Conservation (phyloP, 495 filamentous ascomycete species). For the Pyronema domesticum region DNA sequence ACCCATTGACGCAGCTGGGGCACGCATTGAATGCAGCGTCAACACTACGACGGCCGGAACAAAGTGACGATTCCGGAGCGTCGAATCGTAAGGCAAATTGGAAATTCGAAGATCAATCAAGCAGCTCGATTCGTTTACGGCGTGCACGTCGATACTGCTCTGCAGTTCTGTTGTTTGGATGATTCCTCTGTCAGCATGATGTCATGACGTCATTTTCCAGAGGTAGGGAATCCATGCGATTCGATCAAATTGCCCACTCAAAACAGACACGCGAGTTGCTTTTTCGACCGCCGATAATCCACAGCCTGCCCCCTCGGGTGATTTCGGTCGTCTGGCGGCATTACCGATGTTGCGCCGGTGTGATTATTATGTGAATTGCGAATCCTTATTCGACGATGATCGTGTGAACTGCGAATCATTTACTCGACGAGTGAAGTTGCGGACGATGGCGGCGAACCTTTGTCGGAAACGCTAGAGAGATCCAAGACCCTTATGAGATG, state of each 20-base stretch:
- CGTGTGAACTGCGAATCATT: too few species aligned
- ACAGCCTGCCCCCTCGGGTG: background rate
- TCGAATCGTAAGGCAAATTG: too few species aligned
- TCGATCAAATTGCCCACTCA: background rate
- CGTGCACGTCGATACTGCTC: background rate
- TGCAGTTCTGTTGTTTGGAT: background rate
- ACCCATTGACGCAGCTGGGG: too few species aligned
- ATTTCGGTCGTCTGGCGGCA: background rate
- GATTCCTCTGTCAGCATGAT: background rate
- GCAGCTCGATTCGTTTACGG: too few species aligned
- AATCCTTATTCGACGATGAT: background rate
- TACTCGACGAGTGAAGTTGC: too few species aligned
- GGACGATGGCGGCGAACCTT: background rate
- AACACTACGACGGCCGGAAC: too few species aligned
- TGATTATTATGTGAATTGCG: background rate
- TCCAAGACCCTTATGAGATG: background rate
- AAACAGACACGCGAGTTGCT: background rate
- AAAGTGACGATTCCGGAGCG: too few species aligned
- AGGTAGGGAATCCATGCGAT: background rate
- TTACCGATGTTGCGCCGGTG: background rate
- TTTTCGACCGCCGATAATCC: background rate
- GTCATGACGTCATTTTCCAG: background rate
- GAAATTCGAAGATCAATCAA: too few species aligned
- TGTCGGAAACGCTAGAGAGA: background rate
- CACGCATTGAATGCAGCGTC: too few species aligned